Conservation (phyloP, 2,329 filamentous ascomycete genomes). For the Periconia macrospinosa region DNA sequence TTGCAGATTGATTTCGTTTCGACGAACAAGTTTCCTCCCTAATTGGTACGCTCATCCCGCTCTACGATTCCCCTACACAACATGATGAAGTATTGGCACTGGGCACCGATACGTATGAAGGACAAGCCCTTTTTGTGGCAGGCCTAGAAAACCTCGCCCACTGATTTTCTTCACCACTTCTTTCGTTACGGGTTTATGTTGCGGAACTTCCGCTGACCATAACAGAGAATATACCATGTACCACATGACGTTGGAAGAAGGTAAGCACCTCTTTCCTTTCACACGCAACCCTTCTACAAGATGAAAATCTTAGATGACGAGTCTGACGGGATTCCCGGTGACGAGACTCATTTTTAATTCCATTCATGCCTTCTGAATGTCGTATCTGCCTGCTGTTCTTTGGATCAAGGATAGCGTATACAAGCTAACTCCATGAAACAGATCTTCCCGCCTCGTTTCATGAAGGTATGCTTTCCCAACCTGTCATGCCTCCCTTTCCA, state of each 20-base stretch:
- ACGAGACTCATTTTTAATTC: constrained; percentile 64
- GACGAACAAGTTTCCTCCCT: background rate
- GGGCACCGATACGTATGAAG: constrained; percentile 90
- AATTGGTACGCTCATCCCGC: constrained; percentile 25
- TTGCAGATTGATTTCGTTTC: background rate
- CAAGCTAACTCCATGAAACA: background rate
- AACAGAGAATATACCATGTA: constrained; percentile 11
- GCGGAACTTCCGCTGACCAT: constrained; percentile 2
- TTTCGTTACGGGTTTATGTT: background rate
- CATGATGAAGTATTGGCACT: constrained; percentile 87
- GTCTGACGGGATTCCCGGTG: constrained; percentile 76
- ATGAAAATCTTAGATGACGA: constrained; percentile 72
- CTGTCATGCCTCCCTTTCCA: constrained; percentile 29
- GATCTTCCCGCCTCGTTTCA: background rate
- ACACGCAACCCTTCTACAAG: constrained; percentile 11
- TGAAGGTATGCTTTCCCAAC: constrained; percentile 3
- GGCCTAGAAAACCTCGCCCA: constrained; percentile 99
- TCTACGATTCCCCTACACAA: constrained; percentile 8
- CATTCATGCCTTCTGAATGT: constrained; percentile 66
- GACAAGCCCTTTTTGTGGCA: constrained; percentile 87
- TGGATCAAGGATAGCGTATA: background rate
- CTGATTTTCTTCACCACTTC: constrained; percentile 60
- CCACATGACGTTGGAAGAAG: background rate
- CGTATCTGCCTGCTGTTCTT: background rate
- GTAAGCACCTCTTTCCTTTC: constrained; percentile 22